Conservation (phyloP, 805 yeast species). For the Gaillardinia entomophila region DNA sequence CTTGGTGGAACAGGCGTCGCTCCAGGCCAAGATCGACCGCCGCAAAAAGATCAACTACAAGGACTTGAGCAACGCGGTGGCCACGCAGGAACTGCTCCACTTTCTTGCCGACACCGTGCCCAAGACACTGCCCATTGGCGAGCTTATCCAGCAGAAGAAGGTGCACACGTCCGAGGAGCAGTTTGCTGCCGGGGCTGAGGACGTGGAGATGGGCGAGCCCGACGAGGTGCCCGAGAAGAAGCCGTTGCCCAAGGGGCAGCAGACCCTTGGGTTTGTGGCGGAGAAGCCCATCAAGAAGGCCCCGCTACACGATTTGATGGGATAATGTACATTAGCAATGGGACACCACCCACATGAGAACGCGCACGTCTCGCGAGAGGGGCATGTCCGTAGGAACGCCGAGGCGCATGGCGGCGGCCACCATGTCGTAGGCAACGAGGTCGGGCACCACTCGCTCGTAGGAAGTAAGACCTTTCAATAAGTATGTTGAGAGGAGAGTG, state of each 20-base stretch:
- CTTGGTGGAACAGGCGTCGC: conserved; percentile 64
- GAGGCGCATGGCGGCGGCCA: conserved; percentile 20
- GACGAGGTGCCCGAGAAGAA: conserved; percentile 3
- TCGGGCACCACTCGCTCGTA: conserved; percentile 40
- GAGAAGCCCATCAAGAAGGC: conserved; percentile 23
- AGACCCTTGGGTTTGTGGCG: conserved; percentile 14
- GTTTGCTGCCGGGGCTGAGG: conserved; percentile 7
- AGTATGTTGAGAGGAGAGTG: too few species aligned
- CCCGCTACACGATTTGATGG: conserved; percentile 27
- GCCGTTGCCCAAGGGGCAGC: conserved; percentile 37
- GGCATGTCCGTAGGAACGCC: conserved; percentile 16
- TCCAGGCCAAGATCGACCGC: conserved; percentile 57
- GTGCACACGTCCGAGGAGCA: conserved; percentile 10
- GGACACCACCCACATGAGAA: conserved; percentile 25
- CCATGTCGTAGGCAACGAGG: conserved; percentile 28
- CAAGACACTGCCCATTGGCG: conserved; percentile 46
- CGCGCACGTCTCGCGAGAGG: conserved; percentile 18
- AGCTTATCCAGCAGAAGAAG: conserved; percentile 39
- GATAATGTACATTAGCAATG: conserved; percentile 2
- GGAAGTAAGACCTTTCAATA: conserved; percentile 29
- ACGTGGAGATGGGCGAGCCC: conserved; percentile 4
- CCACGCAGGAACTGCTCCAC: conserved; percentile 50
- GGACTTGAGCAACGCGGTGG: conserved; percentile 64
- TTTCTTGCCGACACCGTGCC: conserved; percentile 69
- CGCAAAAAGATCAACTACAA: conserved; percentile 65